Percentiles rank a stretch among this genome's conserved stretches.
These are phyloP conservation scores for Termitomyces eurrhizus DNA, from an alignment of 768 basidiomycete genomes.

Conservation along the genomic window DNA sequence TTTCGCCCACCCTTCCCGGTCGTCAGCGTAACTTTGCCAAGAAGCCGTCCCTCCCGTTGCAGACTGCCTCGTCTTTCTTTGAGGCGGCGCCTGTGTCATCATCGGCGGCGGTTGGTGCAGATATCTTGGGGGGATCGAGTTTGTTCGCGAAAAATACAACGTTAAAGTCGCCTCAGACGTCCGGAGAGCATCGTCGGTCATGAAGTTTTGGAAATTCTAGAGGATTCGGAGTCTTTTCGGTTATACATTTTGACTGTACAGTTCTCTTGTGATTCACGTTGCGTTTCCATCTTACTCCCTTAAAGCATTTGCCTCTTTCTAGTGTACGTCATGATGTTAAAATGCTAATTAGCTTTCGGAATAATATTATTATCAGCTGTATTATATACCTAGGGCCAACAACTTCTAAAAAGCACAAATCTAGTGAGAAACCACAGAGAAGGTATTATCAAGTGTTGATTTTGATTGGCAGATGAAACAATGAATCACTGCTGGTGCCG, in stretches of 20 bases:
- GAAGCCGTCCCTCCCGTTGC: slow-evolving; percentile 13
- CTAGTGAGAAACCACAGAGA: no score
- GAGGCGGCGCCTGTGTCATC: slow-evolving; percentile 15
- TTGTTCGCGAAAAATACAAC: neutral
- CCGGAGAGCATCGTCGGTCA: slow-evolving; percentile 5
- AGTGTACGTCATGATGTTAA: neutral
- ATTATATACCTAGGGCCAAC: neutral
- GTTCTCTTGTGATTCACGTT: neutral
- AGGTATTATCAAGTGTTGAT: no score
- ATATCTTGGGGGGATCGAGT: slow-evolving; percentile 12
- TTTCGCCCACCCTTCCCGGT: slow-evolving; percentile 15
- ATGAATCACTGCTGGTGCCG: no score
- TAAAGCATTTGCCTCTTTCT: neutral
- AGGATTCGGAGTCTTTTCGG: neutral
- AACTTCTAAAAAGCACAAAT: no score
- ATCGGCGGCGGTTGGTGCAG: slow-evolving; percentile 15
- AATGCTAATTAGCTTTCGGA: slow-evolving; percentile 9
- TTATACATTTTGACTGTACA: neutral
- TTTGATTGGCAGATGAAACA: no score
- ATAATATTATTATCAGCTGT: slow-evolving; percentile 11
- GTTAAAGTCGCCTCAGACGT: neutral
- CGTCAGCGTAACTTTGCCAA: slow-evolving; percentile 10
- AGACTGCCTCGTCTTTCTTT: slow-evolving; percentile 15
- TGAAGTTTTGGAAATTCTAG: neutral
- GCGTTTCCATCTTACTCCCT: neutral